These are phyloP conservation scores for Toxoplasma gondii DNA, from an alignment of 169 alveolate species.

Conservation along the genomic window DNA sequence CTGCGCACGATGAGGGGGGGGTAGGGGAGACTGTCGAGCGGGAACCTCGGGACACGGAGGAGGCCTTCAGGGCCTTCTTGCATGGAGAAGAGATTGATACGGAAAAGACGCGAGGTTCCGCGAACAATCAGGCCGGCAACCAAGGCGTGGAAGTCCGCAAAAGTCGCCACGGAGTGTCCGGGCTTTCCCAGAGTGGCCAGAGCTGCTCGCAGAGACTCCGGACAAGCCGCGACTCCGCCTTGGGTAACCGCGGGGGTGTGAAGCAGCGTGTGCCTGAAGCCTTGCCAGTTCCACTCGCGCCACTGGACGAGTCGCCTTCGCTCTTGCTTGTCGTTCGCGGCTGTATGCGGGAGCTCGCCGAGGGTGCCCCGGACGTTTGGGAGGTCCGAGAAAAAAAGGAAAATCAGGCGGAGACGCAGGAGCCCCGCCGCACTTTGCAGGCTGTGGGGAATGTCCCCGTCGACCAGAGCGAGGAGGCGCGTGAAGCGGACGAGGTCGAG, in stretches of 20 bases:
- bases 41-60: background rate
- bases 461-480: slow-evolving; percentile 47
- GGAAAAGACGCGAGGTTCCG: slow-evolving; percentile 37
- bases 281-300: slow-evolving; percentile 23
- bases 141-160: slow-evolving; percentile 3
- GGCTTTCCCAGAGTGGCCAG: background rate
- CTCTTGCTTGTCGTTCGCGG: background rate
- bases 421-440: slow-evolving; percentile 19
- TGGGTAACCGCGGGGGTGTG: slow-evolving; percentile 19
- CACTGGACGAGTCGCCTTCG: background rate
- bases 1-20: background rate
- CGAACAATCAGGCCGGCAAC: background rate
- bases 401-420: slow-evolving; percentile 45
- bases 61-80: background rate
- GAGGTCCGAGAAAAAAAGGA: slow-evolving; percentile 48
- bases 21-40: slow-evolving; percentile 13
- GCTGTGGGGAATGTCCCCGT: slow-evolving; percentile 43
- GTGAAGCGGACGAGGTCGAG: slow-evolving; percentile 35
- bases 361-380: background rate
- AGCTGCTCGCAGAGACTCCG: background rate
- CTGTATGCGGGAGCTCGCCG: background rate
- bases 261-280: slow-evolving; percentile 30
- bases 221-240: slow-evolving; percentile 12
- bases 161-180: background rate
- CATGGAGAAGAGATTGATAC: background rate